Percentiles rank a stretch among this genome's conserved stretches.
Evolutionary conservation across 441 rosid genomes (phyloP).

Genomic region (Kokia cookei): DNA sequence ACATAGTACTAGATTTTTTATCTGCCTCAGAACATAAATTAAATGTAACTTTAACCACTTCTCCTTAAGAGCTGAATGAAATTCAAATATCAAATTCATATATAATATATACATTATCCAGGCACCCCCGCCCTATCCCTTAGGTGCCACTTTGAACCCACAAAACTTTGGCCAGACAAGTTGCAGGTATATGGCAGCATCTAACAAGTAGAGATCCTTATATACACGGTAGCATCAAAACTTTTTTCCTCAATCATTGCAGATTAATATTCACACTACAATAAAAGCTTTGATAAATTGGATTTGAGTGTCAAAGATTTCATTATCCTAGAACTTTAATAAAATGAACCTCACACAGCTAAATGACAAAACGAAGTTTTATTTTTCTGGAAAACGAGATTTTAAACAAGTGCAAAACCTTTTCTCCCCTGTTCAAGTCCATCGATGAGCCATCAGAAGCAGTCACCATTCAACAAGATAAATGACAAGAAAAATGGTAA

Average conservation of each 20-base stretch:
- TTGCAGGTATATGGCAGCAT: constrained; percentile 41
- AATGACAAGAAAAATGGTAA: constrained; percentile 50
- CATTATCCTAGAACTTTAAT: background rate
- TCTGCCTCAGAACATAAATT: background rate
- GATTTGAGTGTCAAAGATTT: background rate
- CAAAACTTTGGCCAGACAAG: constrained; percentile 35
- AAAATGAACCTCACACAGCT: background rate
- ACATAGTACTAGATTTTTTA: background rate
- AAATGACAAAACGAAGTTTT: background rate
- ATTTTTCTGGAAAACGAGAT: constrained; percentile 32
- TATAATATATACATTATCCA: background rate
- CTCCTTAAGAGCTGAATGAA: background rate
- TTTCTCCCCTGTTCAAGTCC: constrained; percentile 52
- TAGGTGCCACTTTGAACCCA: no score
- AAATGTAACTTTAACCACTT: background rate
- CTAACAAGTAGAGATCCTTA: background rate
- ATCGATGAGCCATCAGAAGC: constrained; percentile 45
- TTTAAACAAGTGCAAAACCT: constrained; percentile 28
- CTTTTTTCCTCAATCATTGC: background rate
- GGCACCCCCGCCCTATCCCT: no score
- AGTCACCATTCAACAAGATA: constrained; percentile 31
- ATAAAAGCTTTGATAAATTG: background rate
- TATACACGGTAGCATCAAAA: background rate
- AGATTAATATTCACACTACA: background rate
- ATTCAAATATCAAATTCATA: background rate